phyloP scores from a whole-genome alignment of 1,139 yeast genomes.

The Hyphopichia wangnamkhiaoensis region DNA sequence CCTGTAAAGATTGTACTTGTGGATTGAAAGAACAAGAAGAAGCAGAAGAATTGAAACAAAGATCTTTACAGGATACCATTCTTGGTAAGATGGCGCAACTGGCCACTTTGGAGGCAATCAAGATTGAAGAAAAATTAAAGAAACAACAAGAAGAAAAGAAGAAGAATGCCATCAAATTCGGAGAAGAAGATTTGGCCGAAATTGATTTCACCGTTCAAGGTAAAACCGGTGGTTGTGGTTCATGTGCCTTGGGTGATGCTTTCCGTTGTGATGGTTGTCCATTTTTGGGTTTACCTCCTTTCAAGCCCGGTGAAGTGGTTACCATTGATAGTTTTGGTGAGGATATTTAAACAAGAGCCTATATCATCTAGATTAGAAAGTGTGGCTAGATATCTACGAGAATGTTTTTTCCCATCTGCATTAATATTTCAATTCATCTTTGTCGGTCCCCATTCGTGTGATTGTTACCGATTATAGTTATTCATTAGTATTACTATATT shows the following conservation, averaged over 20 bases:
- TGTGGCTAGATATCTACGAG: background rate
- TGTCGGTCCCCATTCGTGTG: too few relatives aligned
- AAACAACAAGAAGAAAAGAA: constrained; percentile 12
- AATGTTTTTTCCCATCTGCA: too few relatives aligned
- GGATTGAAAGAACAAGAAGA: constrained; percentile 86
- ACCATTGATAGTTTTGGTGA: constrained; percentile 56
- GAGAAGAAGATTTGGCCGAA: constrained; percentile 72
- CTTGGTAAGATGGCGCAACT: constrained; percentile 51
- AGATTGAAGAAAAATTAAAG: constrained; percentile 51
- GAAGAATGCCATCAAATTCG: constrained; percentile 52
- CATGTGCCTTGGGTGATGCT: constrained; percentile 96
- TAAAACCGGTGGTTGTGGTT: constrained; percentile 94
- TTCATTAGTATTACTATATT: too few relatives aligned
- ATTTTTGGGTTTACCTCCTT: constrained; percentile 92
- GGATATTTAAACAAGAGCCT: constrained; percentile 26
- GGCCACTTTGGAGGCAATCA: constrained; percentile 55
- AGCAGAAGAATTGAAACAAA: constrained; percentile 49
- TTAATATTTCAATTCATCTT: background rate
- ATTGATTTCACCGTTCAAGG: constrained; percentile 95
- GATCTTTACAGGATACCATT: constrained; percentile 45
- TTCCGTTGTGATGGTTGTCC: constrained; percentile 99
- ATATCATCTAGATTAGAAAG: background rate
- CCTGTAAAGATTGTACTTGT: constrained; percentile 98
- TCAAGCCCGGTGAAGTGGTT: constrained; percentile 88
- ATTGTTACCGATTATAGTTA: too few relatives aligned